Percentiles rank a stretch among this genome's conserved stretches.
Evolutionary conservation across 495 filamentous ascomycete species (phyloP).

Genomic region (Xylaria curta): DNA sequence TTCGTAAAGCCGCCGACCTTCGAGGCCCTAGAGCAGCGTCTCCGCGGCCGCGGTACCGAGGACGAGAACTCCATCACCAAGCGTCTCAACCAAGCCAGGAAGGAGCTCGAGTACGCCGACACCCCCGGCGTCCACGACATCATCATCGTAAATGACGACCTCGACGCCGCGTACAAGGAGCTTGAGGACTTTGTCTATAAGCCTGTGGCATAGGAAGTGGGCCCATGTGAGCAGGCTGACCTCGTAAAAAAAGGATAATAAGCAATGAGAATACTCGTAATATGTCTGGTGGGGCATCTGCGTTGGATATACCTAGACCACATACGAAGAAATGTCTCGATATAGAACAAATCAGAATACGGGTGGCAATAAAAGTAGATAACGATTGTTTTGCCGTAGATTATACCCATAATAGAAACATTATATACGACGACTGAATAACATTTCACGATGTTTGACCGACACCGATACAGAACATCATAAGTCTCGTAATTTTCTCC

Average conservation of each 20-base stretch:
- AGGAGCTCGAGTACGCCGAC: constrained; percentile 81
- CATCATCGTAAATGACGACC: constrained; percentile 87
- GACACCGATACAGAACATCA: constrained; percentile 29
- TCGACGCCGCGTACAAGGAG: constrained; percentile 83
- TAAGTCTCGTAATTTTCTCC: constrained; percentile 49
- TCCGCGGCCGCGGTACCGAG: constrained; percentile 86
- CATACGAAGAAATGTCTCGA: background rate
- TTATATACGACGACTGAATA: constrained; percentile 3
- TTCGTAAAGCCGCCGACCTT: constrained; percentile 84
- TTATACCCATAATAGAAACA: constrained; percentile 26
- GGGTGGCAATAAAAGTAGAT: constrained; percentile 11
- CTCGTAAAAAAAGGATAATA: constrained; percentile 13
- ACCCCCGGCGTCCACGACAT: constrained; percentile 78
- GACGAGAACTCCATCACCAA: constrained; percentile 76
- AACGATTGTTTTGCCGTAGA: constrained; percentile 12
- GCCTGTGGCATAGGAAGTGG: constrained; percentile 33
- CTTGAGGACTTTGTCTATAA: constrained; percentile 69
- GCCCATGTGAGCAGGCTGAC: background rate
- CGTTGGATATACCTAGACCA: background rate
- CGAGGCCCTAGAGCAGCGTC: constrained; percentile 73
- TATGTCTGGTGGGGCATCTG: background rate
- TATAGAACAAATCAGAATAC: constrained; percentile 16
- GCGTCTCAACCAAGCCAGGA: constrained; percentile 76
- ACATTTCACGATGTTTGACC: constrained; percentile 23
- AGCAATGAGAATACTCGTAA: background rate